Percentiles rank a stretch among this genome's conserved stretches.
These are phyloP conservation scores for Paspalum vaginatum DNA, from an alignment of 176 grass and related monocot genomes.

Conservation along the genomic window DNA sequence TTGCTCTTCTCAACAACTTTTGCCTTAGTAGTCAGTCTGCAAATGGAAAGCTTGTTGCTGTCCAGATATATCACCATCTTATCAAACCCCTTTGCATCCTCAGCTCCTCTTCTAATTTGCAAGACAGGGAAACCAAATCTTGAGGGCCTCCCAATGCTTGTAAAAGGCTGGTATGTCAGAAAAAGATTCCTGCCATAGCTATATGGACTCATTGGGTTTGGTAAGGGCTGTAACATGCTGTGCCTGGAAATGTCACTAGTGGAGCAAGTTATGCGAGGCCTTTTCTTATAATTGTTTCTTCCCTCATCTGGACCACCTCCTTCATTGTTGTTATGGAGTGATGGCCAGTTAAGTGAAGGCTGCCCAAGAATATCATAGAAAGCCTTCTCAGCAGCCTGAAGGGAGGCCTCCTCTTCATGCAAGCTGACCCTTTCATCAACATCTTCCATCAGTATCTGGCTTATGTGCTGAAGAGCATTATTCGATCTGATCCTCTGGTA, in stretches of 20 bases:
- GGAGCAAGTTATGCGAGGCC: neutral
- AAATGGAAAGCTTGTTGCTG: neutral
- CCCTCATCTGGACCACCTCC: neutral
- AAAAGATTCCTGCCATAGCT: neutral
- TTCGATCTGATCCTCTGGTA: constrained; percentile 28
- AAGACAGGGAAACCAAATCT: constrained; percentile 18
- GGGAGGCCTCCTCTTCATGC: constrained; percentile 25
- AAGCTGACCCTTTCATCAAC: constrained; percentile 24
- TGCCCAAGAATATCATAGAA: constrained; percentile 50
- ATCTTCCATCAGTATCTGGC: constrained; percentile 48
- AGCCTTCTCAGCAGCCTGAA: constrained; percentile 46
- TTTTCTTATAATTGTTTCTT: constrained; percentile 16
- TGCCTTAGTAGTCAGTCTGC: constrained; percentile 5
- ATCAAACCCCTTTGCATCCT: constrained; percentile 50
- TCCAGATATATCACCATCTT: constrained; percentile 51
- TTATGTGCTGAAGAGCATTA: constrained; percentile 42
- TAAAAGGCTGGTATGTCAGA: constrained; percentile 1
- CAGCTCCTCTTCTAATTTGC: constrained; percentile 44
- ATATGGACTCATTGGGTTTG: constrained; percentile 1
- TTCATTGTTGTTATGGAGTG: neutral
- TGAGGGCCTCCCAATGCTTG: neutral
- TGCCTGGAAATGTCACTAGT: neutral
- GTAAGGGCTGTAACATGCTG: neutral
- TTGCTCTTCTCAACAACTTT: constrained; percentile 31
- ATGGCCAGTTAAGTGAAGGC: neutral